Percentiles rank a stretch among this genome's conserved stretches.
phyloP scores from a whole-genome alignment of 179 eudicot species.

The Corrigiola litoralis region DNA sequence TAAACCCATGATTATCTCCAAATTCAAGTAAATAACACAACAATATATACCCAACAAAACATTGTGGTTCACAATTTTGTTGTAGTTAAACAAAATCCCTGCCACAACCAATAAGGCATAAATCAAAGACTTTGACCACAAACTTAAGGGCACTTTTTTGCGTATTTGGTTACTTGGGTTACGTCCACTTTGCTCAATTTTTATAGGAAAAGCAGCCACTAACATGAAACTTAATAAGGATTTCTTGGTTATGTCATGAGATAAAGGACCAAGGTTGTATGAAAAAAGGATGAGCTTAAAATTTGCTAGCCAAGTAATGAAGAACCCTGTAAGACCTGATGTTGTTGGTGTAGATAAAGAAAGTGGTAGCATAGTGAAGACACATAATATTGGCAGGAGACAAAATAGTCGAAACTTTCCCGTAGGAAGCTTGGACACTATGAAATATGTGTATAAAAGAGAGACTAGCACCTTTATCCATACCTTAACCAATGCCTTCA shows the following conservation, averaged over 20 bases:
- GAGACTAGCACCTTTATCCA: constrained; percentile 28
- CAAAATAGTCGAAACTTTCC: constrained; percentile 40
- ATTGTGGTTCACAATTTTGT: constrained; percentile 29
- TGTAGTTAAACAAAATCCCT: constrained; percentile 21
- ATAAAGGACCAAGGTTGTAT: constrained; percentile 35
- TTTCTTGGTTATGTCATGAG: constrained; percentile 13
- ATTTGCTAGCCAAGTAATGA: constrained; percentile 48
- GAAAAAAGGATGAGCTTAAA: constrained; percentile 47
- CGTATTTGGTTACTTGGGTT: neutral
- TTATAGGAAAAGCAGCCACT: constrained; percentile 29
- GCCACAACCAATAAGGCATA: constrained; percentile 8
- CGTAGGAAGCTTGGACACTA: constrained; percentile 39
- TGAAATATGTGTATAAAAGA: constrained; percentile 38
- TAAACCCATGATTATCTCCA: constrained; percentile 39
- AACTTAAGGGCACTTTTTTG: constrained; percentile 5
- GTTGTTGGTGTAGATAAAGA: constrained; percentile 30
- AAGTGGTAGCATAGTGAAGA: constrained; percentile 44
- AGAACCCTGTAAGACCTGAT: constrained; percentile 31
- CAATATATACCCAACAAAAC: constrained; percentile 25
- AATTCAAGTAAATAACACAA: constrained; percentile 30
- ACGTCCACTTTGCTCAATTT: constrained; percentile 3
- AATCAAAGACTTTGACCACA: constrained; percentile 14
- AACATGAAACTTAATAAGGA: constrained; percentile 19
- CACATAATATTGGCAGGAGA: constrained; percentile 45
- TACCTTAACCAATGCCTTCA: constrained; percentile 31